Percentiles rank a stretch among this genome's conserved stretches.
Conservation (phyloP, 2,329 filamentous ascomycete species). For the Claviceps quebecensis region DNA sequence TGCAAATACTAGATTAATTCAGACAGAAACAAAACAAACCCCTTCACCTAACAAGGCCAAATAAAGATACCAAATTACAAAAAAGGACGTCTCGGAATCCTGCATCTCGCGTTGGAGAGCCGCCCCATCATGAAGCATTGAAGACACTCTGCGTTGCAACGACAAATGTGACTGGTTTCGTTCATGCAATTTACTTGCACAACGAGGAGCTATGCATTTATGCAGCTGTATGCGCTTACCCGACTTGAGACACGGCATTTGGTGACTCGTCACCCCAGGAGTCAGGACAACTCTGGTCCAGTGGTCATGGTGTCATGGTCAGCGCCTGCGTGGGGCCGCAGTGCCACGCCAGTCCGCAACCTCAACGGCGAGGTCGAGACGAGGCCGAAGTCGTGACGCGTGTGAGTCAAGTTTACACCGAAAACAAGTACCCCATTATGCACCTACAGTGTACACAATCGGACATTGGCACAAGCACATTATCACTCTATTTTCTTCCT, state of each 20-base stretch:
- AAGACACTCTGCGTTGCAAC: background rate
- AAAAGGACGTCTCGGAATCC: background rate
- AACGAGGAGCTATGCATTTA: background rate
- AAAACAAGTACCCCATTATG: background rate
- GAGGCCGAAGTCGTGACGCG: slow-evolving; percentile 4
- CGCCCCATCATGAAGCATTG: background rate
- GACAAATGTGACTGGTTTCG: background rate
- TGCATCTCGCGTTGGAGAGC: background rate
- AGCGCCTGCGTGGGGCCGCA: background rate
- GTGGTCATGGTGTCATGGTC: background rate
- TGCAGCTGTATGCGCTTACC: slow-evolving; percentile 1
- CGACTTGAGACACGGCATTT: background rate
- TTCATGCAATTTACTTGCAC: background rate
- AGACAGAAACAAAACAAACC: background rate
- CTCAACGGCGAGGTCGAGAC: slow-evolving; percentile 3
- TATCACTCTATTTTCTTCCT: background rate
- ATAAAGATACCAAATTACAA: background rate
- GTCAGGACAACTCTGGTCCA: too few relatives aligned
- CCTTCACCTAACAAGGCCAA: background rate
- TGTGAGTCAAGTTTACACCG: background rate
- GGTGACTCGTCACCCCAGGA: too few relatives aligned
- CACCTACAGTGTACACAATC: too few relatives aligned
- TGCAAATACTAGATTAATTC: background rate
- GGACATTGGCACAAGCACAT: too few relatives aligned
- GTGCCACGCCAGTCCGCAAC: background rate